These are phyloP conservation scores for Primulina eburnea DNA, from an alignment of 257 asterid species.

Conservation along the genomic window DNA sequence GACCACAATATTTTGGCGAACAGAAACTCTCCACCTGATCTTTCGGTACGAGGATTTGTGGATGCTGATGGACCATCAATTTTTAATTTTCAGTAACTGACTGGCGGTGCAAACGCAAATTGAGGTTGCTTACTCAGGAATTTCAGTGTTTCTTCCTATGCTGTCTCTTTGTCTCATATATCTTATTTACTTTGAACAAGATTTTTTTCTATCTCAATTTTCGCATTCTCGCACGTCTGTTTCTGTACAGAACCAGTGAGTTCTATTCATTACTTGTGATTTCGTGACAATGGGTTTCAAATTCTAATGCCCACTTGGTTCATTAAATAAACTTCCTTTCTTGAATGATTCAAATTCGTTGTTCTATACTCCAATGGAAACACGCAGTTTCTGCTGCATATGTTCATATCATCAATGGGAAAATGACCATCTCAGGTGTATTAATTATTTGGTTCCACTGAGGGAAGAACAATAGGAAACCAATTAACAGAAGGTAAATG, in stretches of 20 bases:
- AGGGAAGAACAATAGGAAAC: background rate
- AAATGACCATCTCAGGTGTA: too few species aligned
- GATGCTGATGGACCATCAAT: slow-evolving; percentile 51
- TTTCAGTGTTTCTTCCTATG: background rate
- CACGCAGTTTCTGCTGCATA: too few species aligned
- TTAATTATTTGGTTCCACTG: background rate
- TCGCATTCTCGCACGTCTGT: background rate
- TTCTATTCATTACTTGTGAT: background rate
- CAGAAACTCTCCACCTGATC: slow-evolving; percentile 30
- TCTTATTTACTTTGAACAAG: background rate
- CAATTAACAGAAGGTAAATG: background rate
- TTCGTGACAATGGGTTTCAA: background rate
- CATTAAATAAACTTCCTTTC: background rate
- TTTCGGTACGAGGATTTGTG: slow-evolving; percentile 55
- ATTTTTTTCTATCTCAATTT: background rate
- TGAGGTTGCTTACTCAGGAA: slow-evolving; percentile 3
- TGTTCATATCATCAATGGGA: background rate
- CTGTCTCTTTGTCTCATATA: background rate
- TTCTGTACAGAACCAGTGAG: slow-evolving; percentile 7
- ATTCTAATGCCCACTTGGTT: background rate
- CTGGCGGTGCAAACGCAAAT: slow-evolving; percentile 15
- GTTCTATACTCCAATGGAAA: background rate
- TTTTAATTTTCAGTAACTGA: slow-evolving; percentile 35
- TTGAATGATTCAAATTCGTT: background rate
- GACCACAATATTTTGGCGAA: slow-evolving; percentile 48